Evolutionary conservation across 1,139 yeast species (phyloP).

Genomic region (Geotrichum bryndzae): DNA sequence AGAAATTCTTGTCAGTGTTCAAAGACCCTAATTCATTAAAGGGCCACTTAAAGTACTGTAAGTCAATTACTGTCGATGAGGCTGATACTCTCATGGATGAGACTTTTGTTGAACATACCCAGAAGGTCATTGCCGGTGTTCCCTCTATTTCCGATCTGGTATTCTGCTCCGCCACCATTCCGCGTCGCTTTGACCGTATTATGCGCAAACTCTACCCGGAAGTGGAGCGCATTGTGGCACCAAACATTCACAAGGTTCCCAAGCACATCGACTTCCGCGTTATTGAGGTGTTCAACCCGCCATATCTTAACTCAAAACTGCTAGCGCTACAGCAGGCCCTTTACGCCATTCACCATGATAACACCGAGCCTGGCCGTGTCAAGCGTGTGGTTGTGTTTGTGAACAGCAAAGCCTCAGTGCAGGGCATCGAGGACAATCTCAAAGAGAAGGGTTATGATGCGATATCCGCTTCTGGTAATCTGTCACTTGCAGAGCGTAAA

Average conservation of each 20-base stretch:
- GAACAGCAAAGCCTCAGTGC: conserved; percentile 63
- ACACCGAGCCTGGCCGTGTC: conserved; percentile 67
- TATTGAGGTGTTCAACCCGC: conserved; percentile 70
- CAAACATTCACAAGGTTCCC: conserved; percentile 78
- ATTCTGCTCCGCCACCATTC: conserved; percentile 87
- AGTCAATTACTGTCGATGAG: conserved; percentile 78
- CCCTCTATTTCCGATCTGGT: conserved; percentile 52
- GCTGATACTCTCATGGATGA: conserved; percentile 90
- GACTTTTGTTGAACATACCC: conserved; percentile 69
- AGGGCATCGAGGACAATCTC: conserved; percentile 51
- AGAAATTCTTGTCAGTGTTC: conserved; percentile 27
- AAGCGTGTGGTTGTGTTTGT: conserved; percentile 86
- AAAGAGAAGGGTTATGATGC: conserved; percentile 55
- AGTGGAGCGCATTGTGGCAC: conserved; percentile 66
- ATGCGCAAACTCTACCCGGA: conserved; percentile 60
- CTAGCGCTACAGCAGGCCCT: conserved; percentile 84
- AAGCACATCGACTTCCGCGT: conserved; percentile 63
- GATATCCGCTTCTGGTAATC: conserved; percentile 61
- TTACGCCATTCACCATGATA: conserved; percentile 79
- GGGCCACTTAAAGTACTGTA: conserved; percentile 31
- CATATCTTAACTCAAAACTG: conserved; percentile 71
- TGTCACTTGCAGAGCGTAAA: conserved; percentile 52
- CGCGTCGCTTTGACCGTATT: conserved; percentile 64
- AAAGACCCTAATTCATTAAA: conserved; percentile 20
- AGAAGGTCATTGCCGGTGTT: conserved; percentile 48